Evolutionary conservation across 352 stramenopile genomes (phyloP).

Genomic region (Phytophthora niederhauseri): DNA sequence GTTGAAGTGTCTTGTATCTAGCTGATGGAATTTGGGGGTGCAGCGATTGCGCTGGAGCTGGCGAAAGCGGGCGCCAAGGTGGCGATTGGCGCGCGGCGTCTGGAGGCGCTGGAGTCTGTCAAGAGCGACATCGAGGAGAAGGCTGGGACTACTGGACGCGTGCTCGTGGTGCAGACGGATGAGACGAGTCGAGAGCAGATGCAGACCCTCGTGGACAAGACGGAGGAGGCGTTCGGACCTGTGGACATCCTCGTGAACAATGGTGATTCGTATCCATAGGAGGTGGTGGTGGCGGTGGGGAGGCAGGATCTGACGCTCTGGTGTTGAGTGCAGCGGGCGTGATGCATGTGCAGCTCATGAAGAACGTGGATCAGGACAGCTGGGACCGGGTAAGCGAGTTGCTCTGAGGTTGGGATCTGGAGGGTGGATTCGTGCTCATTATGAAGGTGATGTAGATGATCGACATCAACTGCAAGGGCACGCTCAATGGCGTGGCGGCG

Average conservation of each 20-base stretch:
- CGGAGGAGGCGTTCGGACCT: constrained; percentile 60
- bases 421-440: not conserved
- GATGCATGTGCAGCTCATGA: constrained; percentile 92
- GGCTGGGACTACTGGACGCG: constrained; percentile 24
- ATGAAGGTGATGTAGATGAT: constrained; percentile 47
- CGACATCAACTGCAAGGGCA: constrained; percentile 93
- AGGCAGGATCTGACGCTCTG: not conserved
- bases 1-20: not conserved
- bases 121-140: constrained; percentile 33
- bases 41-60: constrained; percentile 70
- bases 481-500: constrained; percentile 83
- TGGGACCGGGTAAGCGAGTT: constrained; percentile 60
- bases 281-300: constrained; percentile 1
- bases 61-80: constrained; percentile 75
- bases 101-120: constrained; percentile 51
- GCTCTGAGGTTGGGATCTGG: not conserved
- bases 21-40: not conserved
- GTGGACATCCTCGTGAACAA: constrained; percentile 92
- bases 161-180: constrained; percentile 53
- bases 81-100: constrained; percentile 75
- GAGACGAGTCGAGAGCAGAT: constrained; percentile 63
- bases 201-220: constrained; percentile 54
- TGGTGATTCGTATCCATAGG: too few species aligned
- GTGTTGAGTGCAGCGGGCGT: constrained; percentile 66
- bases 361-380: constrained; percentile 88